Evolutionary conservation across 805 yeast genomes (phyloP).

Genomic region (Metschnikowia shivogae): DNA sequence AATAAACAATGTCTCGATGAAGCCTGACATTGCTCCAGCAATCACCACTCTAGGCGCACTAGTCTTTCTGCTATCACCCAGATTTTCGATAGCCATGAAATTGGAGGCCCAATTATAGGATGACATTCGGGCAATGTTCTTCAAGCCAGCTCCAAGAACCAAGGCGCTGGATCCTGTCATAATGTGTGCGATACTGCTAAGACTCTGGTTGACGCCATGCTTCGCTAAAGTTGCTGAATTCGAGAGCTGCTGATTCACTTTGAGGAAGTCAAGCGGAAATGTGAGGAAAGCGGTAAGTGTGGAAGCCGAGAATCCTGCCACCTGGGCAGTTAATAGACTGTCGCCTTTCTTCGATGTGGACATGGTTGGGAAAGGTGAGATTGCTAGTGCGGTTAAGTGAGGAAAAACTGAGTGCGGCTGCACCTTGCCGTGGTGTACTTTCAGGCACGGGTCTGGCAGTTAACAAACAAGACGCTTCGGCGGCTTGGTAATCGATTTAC

Average conservation of each 20-base stretch:
- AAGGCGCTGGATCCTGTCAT: constrained; percentile 69
- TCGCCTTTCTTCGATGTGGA: constrained; percentile 15
- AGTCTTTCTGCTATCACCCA: constrained; percentile 48
- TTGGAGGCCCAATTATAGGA: constrained; percentile 72
- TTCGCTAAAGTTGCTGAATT: constrained; percentile 37
- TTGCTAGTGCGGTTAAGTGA: background rate
- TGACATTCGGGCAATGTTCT: constrained; percentile 68
- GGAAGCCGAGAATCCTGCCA: constrained; percentile 61
- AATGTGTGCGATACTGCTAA: constrained; percentile 32
- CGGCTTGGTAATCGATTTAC: too few relatives aligned
- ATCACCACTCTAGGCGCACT: constrained; percentile 77
- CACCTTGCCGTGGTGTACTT: background rate
- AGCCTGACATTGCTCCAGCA: constrained; percentile 83
- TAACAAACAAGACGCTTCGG: background rate
- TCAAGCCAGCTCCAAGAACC: constrained; percentile 67
- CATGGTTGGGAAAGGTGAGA: constrained; percentile 3
- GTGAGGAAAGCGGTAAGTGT: constrained; percentile 58
- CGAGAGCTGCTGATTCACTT: constrained; percentile 60
- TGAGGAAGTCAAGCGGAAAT: constrained; percentile 68
- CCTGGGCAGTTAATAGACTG: constrained; percentile 52
- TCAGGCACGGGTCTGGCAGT: too few relatives aligned
- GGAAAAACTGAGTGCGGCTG: constrained; percentile 3
- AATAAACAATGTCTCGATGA: constrained; percentile 73
- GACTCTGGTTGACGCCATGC: constrained; percentile 31
- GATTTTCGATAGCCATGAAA: constrained; percentile 51